Percentiles rank a stretch among this genome's conserved stretches.
Evolutionary conservation across 495 filamentous ascomycete genomes (phyloP).

Genomic region (Aspergillus cristatus): DNA sequence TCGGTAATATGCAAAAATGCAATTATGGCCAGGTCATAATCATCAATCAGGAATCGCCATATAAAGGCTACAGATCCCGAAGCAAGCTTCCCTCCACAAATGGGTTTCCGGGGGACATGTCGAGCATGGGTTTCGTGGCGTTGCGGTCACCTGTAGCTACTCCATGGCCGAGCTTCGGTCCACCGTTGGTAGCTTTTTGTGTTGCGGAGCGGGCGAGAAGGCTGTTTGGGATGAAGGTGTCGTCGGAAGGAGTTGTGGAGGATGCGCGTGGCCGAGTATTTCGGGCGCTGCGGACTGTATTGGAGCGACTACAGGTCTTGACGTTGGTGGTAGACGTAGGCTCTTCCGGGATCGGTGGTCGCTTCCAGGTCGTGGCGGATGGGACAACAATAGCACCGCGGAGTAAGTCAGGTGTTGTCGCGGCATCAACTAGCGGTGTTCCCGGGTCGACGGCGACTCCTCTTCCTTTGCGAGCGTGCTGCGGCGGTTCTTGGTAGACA

Average conservation of each 20-base stretch:
- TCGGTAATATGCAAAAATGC: background rate
- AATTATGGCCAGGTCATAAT: background rate
- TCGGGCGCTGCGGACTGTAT: slow-evolving; percentile 21
- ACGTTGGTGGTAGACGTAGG: slow-evolving; percentile 5
- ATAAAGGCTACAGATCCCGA: slow-evolving; percentile 14
- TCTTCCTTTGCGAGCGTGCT: slow-evolving; percentile 58
- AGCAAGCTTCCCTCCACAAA: slow-evolving; percentile 51
- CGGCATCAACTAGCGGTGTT: slow-evolving; percentile 54
- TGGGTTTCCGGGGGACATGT: slow-evolving; percentile 38
- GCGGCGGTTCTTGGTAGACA: slow-evolving; percentile 63
- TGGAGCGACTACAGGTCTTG: slow-evolving; percentile 18
- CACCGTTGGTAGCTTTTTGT: slow-evolving; percentile 8
- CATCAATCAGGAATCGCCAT: too few relatives aligned
- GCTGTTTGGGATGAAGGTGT: slow-evolving; percentile 29
- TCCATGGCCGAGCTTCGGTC: slow-evolving; percentile 33
- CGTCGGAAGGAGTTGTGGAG: slow-evolving; percentile 9
- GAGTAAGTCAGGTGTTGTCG: slow-evolving; percentile 42
- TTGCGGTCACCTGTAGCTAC: slow-evolving; percentile 43
- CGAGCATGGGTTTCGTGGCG: slow-evolving; percentile 47
- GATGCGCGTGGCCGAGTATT: slow-evolving; percentile 10
- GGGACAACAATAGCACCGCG: slow-evolving; percentile 40
- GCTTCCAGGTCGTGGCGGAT: slow-evolving; percentile 43
- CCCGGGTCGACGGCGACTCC: slow-evolving; percentile 56
- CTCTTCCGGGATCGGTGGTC: slow-evolving; percentile 16
- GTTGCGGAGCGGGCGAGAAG: slow-evolving; percentile 22